phyloP scores from a whole-genome alignment of 2,329 filamentous ascomycete species.

The Daldinia eschscholtzii region DNA sequence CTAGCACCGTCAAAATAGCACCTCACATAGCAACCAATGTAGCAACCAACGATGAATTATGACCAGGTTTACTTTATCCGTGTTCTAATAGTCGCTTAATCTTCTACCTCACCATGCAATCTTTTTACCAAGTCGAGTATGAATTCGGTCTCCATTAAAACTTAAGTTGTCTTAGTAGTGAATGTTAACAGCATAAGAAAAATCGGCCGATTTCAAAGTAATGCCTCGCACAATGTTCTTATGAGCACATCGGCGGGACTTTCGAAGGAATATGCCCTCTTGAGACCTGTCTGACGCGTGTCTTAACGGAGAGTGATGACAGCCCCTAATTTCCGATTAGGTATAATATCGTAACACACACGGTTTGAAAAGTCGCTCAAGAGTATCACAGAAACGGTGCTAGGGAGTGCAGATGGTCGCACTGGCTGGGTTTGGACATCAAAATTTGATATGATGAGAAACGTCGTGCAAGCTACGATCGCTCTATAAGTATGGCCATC shows the following conservation, averaged over 20 bases:
- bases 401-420: neutral
- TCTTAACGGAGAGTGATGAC: conserved; percentile 13
- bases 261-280: conserved; percentile 2
- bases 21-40: conserved; percentile 10
- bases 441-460: neutral
- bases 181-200: neutral
- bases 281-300: conserved; percentile 22
- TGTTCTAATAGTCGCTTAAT: neutral
- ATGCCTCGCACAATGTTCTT: neutral
- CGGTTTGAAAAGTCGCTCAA: conserved; percentile 25
- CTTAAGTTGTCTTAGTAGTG: neutral
- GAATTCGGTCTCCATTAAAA: neutral
- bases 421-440: neutral
- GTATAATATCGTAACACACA: conserved; percentile 16
- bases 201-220: neutral
- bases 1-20: conserved; percentile 1
- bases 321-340: conserved; percentile 35
- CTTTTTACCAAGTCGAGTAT: neutral
- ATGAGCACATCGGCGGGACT: neutral
- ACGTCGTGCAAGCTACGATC: neutral
- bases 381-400: conserved; percentile 8
- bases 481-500: neutral
- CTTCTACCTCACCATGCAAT: neutral
- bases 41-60: conserved; percentile 16
- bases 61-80: neutral